Base-by-base conservation (phyloP, 164 flowering plant genomes). In the Brasenia schreberi region DNA sequence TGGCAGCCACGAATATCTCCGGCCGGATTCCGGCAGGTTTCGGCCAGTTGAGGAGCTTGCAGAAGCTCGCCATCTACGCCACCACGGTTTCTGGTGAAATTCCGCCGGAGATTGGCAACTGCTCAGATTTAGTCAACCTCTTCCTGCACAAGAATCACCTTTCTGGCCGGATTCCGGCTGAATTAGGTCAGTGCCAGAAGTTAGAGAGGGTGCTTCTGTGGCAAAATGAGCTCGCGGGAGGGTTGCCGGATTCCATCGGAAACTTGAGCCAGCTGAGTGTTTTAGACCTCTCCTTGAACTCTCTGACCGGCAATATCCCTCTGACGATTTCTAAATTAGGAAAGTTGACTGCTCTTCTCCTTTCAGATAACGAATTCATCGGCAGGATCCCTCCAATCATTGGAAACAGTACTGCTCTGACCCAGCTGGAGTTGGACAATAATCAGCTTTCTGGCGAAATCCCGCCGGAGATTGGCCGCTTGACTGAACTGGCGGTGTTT, bases 401-500 rank as follows among this genome's bases (percentile, higher is more conserved):
- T 0, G 79, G 83, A 16, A 80, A 84, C 42, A 72, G 79, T 62
- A 69, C 81, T 1, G 23, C 61, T 42, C 69, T 85, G 73, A 78
- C 67, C 64, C 86, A 85, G 59, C 81, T 85, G 43, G 86, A 84
- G 65, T 61, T 85, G 66, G 87, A 85, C 66, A 83, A 79, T 69
- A 85, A 85, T 66, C 72, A 61, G 17, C 66, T 85, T 62, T 63
- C 79, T 5, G 87, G 90, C 0, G 72, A 70, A 73, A 81, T 85
- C 68, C 90, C 90, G 59, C 33, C 73, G 0, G 63, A 70, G 61
- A 73, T 85, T 64, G 90, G 90, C 49, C 43, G 67, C 60, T 65
- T 85, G 43, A 79, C 70, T 69, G 72, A 83, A 69, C 81, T 85
- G 33, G 65, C 74, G 44, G 73, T 74, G 75, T 85, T 85, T 74